Percentiles rank a stretch among this genome's conserved stretches.
These are phyloP conservation scores for Neofusicoccum ribis DNA, from an alignment of 2,329 filamentous ascomycete genomes.

Conservation along the genomic window DNA sequence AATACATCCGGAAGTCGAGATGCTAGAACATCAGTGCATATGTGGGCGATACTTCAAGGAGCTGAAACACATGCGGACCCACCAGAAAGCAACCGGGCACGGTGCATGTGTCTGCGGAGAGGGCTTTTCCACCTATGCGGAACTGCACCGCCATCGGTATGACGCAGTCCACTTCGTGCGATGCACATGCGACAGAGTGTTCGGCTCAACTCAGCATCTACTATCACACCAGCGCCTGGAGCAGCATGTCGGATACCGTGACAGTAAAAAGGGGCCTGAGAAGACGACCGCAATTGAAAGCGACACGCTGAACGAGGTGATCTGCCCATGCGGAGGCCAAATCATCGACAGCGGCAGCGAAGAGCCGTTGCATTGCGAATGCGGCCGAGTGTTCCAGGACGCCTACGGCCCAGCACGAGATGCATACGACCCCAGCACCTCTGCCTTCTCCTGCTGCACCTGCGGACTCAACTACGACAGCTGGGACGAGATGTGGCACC, in stretches of 20 bases:
- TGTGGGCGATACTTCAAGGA: slow-evolving; percentile 19
- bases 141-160: slow-evolving; percentile 15
- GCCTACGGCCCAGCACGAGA: slow-evolving; percentile 8
- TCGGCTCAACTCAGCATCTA: slow-evolving; percentile 15
- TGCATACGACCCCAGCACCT: background rate
- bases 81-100: slow-evolving; percentile 18
- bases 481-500: slow-evolving; percentile 20
- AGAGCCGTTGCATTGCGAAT: background rate
- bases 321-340: slow-evolving; percentile 13
- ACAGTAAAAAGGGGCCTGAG: slow-evolving; percentile 14
- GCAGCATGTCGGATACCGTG: slow-evolving; percentile 9
- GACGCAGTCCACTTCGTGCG: slow-evolving; percentile 11
- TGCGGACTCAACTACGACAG: slow-evolving; percentile 9
- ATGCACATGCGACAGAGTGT: slow-evolving; percentile 13
- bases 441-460: slow-evolving; percentile 7
- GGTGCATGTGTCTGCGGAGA: slow-evolving; percentile 19
- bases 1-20: slow-evolving; percentile 15
- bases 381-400: slow-evolving; percentile 13
- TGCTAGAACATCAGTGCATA: slow-evolving; percentile 9
- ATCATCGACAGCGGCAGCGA: background rate
- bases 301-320: slow-evolving; percentile 14
- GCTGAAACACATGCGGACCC: slow-evolving; percentile 1
- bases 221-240: slow-evolving; percentile 19
- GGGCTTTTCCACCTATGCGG: slow-evolving; percentile 10
- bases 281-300: slow-evolving; percentile 10